Conservation (phyloP, 768 basidiomycete genomes). For the Russula emetica region DNA sequence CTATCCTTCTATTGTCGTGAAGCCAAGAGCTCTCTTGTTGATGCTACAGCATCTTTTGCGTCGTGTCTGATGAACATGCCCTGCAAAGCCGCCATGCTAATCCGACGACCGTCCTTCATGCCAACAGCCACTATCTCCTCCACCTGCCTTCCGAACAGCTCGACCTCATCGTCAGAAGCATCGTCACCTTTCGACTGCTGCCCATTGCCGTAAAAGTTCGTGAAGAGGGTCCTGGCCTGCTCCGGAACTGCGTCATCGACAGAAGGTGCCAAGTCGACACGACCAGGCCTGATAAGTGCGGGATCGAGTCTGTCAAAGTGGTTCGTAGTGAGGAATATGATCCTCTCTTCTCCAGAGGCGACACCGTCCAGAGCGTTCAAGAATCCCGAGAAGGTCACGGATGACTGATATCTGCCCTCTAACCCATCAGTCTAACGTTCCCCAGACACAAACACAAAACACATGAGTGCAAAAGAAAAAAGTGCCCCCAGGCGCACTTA, state of each 20-base stretch:
- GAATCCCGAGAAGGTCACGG: slow-evolving; percentile 96
- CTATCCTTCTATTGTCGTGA: slow-evolving; percentile 6
- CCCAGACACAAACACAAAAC: not conserved
- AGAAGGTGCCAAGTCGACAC: slow-evolving; percentile 81
- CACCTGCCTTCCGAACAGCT: slow-evolving; percentile 49
- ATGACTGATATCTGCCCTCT: slow-evolving; percentile 74
- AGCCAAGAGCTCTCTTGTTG: slow-evolving; percentile 43
- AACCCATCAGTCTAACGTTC: slow-evolving; percentile 16
- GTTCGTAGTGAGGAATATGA: slow-evolving; percentile 99
- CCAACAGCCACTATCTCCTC: slow-evolving; percentile 52
- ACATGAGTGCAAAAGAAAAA: not conserved
- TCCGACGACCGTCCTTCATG: slow-evolving; percentile 47
- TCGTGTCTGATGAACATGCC: slow-evolving; percentile 85
- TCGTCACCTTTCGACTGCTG: slow-evolving; percentile 33
- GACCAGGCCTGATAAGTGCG: slow-evolving; percentile 91
- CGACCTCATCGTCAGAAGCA: slow-evolving; percentile 38
- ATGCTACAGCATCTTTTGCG: slow-evolving; percentile 51
- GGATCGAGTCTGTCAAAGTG: slow-evolving; percentile 86
- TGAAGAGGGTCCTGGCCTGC: slow-evolving; percentile 76
- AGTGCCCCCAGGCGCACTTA: slow-evolving; percentile 37
- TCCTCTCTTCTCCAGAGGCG: slow-evolving; percentile 95
- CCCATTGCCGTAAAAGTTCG: slow-evolving; percentile 68
- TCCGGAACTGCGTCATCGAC: slow-evolving; percentile 82
- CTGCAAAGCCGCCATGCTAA: slow-evolving; percentile 96
- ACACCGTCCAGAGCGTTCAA: slow-evolving; percentile 97